A percentile compares a stretch with the other conserved stretches of the same genome.
Evolutionary conservation across 1,139 yeast species (phyloP).

Genomic region (Suhomyces kunorum): DNA sequence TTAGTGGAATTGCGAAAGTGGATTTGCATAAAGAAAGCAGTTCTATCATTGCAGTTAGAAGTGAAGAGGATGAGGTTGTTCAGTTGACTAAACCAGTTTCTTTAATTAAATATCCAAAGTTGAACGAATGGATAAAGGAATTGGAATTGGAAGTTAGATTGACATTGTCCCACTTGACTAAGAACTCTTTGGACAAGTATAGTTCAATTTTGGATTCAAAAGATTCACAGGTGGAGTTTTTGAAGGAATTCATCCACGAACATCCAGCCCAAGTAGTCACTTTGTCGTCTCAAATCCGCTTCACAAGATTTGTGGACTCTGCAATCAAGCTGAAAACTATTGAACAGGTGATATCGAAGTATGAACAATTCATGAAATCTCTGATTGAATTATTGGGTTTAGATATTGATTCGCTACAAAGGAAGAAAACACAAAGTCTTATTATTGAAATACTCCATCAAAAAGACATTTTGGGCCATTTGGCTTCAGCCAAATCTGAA

Average conservation of each 20-base stretch:
- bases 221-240: neutral
- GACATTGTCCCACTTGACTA: constrained; percentile 43
- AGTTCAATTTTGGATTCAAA: constrained; percentile 13
- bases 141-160: constrained; percentile 57
- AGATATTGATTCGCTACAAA: constrained; percentile 31
- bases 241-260: constrained; percentile 16
- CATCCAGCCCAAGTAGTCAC: constrained; percentile 62
- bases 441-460: constrained; percentile 72
- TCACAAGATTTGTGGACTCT: constrained; percentile 50
- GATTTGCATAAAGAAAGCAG: constrained; percentile 38
- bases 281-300: constrained; percentile 58
- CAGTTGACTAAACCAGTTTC: constrained; percentile 47
- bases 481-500: constrained; percentile 22
- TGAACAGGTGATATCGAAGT: constrained; percentile 1
- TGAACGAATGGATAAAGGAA: constrained; percentile 64
- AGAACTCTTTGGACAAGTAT: constrained; percentile 13
- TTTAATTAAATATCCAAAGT: constrained; percentile 40
- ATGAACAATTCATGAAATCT: constrained; percentile 14
- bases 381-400: constrained; percentile 19
- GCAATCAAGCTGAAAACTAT: constrained; percentile 17
- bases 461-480: constrained; percentile 36
- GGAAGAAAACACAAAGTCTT: constrained; percentile 57
- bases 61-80: constrained; percentile 67
- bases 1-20: constrained; percentile 59
- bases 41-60: constrained; percentile 49